phyloP scores from a whole-genome alignment of 148 eudicot species.

The Agrostemma githago region DNA sequence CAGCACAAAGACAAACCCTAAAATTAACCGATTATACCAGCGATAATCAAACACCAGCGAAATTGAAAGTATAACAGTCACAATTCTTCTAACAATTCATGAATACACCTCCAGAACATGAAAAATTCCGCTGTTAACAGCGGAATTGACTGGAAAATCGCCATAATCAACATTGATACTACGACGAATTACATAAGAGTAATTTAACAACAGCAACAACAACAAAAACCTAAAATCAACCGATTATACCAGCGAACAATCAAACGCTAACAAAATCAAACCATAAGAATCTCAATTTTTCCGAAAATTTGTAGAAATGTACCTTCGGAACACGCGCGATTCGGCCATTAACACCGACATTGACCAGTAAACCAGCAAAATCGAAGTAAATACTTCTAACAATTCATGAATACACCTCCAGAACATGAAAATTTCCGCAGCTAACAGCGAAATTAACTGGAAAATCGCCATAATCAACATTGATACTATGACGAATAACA shows the following conservation, averaged over 20 bases:
- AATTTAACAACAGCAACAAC: not conserved
- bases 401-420: too few species aligned
- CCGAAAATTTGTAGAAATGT: not conserved
- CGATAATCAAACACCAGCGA: not conserved
- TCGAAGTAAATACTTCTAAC: too few species aligned
- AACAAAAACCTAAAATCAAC: not conserved
- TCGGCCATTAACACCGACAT: not conserved
- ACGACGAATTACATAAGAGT: constrained; percentile 52
- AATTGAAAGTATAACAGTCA: not conserved
- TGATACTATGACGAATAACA: constrained; percentile 32
- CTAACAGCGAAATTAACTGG: too few species aligned
- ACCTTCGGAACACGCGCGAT: constrained; percentile 17
- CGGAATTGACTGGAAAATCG: constrained; percentile 13
- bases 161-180: constrained; percentile 19
- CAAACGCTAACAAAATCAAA: not conserved
- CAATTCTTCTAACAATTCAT: not conserved
- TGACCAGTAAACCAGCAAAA: not conserved
- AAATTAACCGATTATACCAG: not conserved
- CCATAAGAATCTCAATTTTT: not conserved
- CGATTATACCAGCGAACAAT: not conserved
- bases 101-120: constrained; percentile 21
- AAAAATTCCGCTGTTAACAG: not conserved
- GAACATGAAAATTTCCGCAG: too few species aligned
- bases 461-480: constrained; percentile 17
- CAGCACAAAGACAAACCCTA: not conserved